Evolutionary conservation across 148 eudicot species (phyloP).

Genomic region (Euryodendron excelsum): DNA sequence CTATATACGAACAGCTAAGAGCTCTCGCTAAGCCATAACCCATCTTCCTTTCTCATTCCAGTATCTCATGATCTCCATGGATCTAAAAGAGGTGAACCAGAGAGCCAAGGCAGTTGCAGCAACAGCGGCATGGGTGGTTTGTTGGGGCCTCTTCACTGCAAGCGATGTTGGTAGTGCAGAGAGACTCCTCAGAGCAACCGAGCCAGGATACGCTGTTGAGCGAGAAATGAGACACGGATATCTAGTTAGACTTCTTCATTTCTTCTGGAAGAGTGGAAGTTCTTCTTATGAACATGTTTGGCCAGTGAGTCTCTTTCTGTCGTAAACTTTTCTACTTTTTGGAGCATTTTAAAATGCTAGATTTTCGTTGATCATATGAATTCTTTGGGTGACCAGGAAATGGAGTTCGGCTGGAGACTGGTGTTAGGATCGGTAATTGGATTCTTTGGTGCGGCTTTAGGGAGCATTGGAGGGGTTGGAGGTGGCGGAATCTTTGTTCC

Average conservation of each 20-base stretch:
- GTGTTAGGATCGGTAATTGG: slow-evolving; percentile 48
- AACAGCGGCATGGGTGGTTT: slow-evolving; percentile 26
- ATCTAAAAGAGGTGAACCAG: slow-evolving; percentile 4
- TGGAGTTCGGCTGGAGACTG: slow-evolving; percentile 55
- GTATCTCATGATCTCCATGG: slow-evolving; percentile 13
- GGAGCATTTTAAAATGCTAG: not conserved
- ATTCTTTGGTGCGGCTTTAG: slow-evolving; percentile 61
- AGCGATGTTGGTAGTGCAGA: slow-evolving; percentile 35
- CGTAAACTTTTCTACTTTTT: not conserved
- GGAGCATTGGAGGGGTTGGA: slow-evolving; percentile 65
- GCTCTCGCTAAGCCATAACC: not conserved
- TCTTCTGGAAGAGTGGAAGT: slow-evolving; percentile 44
- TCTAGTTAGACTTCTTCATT: slow-evolving; percentile 30
- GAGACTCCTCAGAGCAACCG: slow-evolving; percentile 32
- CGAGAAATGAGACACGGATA: slow-evolving; percentile 25
- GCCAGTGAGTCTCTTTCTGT: slow-evolving; percentile 36
- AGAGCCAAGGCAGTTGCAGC: slow-evolving; percentile 17
- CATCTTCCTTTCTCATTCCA: not conserved
- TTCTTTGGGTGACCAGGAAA: slow-evolving; percentile 31
- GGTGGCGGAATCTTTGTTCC: slow-evolving; percentile 68
- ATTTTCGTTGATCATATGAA: not conserved
- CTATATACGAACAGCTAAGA: not conserved
- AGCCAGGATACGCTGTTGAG: slow-evolving; percentile 14
- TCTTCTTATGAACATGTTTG: slow-evolving; percentile 54
- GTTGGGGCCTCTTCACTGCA: slow-evolving; percentile 29